Conservation (phyloP, 2,329 filamentous ascomycete genomes). For the Aspergillus niger region DNA sequence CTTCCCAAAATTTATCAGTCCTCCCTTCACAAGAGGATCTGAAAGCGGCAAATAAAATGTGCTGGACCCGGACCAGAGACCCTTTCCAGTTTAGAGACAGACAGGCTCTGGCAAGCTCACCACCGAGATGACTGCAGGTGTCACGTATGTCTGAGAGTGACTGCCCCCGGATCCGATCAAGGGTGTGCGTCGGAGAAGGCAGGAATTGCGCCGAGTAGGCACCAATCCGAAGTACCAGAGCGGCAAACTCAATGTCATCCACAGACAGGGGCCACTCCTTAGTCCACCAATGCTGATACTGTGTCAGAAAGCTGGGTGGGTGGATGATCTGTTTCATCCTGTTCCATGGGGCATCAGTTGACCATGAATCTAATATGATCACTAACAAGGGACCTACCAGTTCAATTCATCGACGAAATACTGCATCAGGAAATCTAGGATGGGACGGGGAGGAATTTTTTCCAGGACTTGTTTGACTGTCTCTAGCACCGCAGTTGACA, state of each 20-base stretch:
- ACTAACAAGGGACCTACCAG: slow-evolving; percentile 1
- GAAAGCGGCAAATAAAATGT: slow-evolving; percentile 2
- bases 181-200: slow-evolving; percentile 1
- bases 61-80: slow-evolving; percentile 8
- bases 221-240: slow-evolving; percentile 8
- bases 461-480: neutral
- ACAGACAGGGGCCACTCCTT: neutral
- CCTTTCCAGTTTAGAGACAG: slow-evolving; percentile 1
- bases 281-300: slow-evolving; percentile 12
- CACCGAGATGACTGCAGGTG: slow-evolving; percentile 2
- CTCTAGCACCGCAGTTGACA: neutral
- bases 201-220: slow-evolving; percentile 10
- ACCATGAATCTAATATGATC: neutral
- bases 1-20: slow-evolving; percentile 4
- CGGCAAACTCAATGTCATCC: slow-evolving; percentile 4
- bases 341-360: no score
- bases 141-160: slow-evolving; percentile 1
- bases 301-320: slow-evolving; percentile 6
- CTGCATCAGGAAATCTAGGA: slow-evolving; percentile 8
- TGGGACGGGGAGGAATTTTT: neutral
- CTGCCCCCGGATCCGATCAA: slow-evolving; percentile 1
- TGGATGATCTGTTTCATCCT: slow-evolving; percentile 13
- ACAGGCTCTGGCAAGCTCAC: neutral
- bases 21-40: slow-evolving; percentile 7
- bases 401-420: slow-evolving; percentile 12